phyloP scores from a whole-genome alignment of 306 rosid species.

The Lathyrus tuberosus region DNA sequence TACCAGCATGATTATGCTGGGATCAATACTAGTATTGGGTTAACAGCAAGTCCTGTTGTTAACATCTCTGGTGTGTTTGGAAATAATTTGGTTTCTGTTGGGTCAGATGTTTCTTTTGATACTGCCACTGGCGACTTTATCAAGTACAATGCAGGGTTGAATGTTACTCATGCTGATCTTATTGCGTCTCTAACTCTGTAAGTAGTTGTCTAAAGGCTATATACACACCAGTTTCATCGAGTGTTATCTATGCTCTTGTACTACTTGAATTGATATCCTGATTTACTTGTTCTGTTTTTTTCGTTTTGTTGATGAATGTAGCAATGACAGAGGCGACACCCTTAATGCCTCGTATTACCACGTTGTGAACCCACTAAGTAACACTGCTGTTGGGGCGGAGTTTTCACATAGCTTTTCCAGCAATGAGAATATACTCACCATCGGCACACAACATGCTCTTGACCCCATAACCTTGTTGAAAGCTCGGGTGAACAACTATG shows the following conservation, averaged over 20 bases:
- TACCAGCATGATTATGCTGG: slow-evolving; percentile 94
- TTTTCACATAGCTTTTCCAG: slow-evolving; percentile 74
- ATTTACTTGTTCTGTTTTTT: slow-evolving; percentile 8
- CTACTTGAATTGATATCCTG: slow-evolving; percentile 1
- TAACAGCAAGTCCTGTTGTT: slow-evolving; percentile 85
- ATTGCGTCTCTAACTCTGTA: slow-evolving; percentile 81
- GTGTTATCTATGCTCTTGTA: not conserved
- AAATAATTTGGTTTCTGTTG: slow-evolving; percentile 62
- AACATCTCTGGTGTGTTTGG: slow-evolving; percentile 93
- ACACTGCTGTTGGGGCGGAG: slow-evolving; percentile 94
- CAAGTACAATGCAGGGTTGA: slow-evolving; percentile 81
- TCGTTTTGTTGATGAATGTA: slow-evolving; percentile 36
- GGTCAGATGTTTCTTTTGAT: slow-evolving; percentile 85
- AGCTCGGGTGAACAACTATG: slow-evolving; percentile 86
- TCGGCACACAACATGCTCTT: slow-evolving; percentile 86
- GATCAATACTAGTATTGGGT: slow-evolving; percentile 81
- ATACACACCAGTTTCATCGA: not conserved
- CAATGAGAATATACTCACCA: slow-evolving; percentile 71
- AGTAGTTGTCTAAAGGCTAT: slow-evolving; percentile 36
- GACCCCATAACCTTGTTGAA: slow-evolving; percentile 82
- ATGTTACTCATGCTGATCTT: slow-evolving; percentile 71
- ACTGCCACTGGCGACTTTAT: slow-evolving; percentile 82
- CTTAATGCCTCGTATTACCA: slow-evolving; percentile 85
- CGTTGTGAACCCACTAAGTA: slow-evolving; percentile 73
- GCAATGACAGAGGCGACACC: slow-evolving; percentile 79